Conservation (phyloP, 805 yeast species). For the Isabelozyma heimii region DNA sequence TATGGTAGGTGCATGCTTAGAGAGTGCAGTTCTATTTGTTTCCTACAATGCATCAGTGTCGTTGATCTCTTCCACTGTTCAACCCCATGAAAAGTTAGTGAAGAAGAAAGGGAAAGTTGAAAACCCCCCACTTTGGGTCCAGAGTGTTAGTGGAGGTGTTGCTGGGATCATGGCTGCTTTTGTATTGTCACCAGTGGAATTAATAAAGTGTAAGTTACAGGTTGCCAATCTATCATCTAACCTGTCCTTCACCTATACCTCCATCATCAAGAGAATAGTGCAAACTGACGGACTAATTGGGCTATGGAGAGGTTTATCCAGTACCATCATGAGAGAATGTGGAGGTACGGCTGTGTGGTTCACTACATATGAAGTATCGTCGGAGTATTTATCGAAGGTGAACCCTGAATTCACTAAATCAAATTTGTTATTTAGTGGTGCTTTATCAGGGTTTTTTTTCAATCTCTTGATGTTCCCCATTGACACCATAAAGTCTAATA, state of each 20-base stretch:
- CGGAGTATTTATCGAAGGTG: constrained; percentile 29
- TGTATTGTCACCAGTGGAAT: constrained; percentile 87
- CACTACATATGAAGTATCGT: constrained; percentile 72
- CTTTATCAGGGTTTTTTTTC: constrained; percentile 79
- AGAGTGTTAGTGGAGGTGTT: constrained; percentile 70
- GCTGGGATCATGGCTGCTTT: constrained; percentile 83
- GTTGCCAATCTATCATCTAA: constrained; percentile 47
- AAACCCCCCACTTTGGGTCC: constrained; percentile 32
- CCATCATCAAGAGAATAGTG: constrained; percentile 37
- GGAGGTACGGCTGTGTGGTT: constrained; percentile 95
- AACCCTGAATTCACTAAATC: constrained; percentile 21
- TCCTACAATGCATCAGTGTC: constrained; percentile 44
- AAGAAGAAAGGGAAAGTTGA: constrained; percentile 4
- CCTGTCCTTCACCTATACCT: constrained; percentile 24
- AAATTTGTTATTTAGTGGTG: constrained; percentile 70
- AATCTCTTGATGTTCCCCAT: constrained; percentile 82
- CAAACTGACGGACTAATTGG: constrained; percentile 61
- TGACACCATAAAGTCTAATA: constrained; percentile 83
- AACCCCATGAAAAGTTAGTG: not conserved
- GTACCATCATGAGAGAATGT: constrained; percentile 78
- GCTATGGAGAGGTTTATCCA: constrained; percentile 83
- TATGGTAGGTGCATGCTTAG: constrained; percentile 84
- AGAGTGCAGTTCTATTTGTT: constrained; percentile 76
- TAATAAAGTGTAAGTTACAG: constrained; percentile 85
- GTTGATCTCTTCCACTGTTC: no score